phyloP scores from a whole-genome alignment of 139 green algal species.

The Asterochloris erici region DNA sequence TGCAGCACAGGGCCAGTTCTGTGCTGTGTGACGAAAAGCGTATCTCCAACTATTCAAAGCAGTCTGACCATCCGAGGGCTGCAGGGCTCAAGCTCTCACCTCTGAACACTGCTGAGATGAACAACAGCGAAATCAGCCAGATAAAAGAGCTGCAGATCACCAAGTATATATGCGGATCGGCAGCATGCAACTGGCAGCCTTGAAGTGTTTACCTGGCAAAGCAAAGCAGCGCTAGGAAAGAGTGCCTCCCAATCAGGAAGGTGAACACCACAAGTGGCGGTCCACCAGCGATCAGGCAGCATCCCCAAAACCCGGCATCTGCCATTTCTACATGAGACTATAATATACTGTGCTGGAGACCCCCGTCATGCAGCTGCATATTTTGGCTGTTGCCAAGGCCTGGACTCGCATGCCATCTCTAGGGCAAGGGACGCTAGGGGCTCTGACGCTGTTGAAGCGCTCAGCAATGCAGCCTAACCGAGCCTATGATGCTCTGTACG shows the following conservation, averaged over 20 bases:
- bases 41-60: not conserved
- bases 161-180: not conserved
- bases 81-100: constrained; percentile 4
- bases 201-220: constrained; percentile 11
- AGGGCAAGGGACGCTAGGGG: constrained; percentile 20
- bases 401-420: not conserved
- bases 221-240: constrained; percentile 24
- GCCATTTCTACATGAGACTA: constrained; percentile 26
- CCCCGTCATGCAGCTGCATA: not conserved
- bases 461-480: constrained; percentile 16
- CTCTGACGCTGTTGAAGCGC: not conserved
- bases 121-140: constrained; percentile 41
- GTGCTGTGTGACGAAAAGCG: too few species aligned
- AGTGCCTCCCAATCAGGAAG: constrained; percentile 20
- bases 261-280: constrained; percentile 28
- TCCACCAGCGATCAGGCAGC: constrained; percentile 25
- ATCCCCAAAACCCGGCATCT: constrained; percentile 22
- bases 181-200: not conserved
- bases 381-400: not conserved
- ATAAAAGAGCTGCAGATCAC: constrained; percentile 32
- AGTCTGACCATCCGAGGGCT: not conserved
- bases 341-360: not conserved
- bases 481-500: constrained; percentile 53
- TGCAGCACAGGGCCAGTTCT: not conserved
- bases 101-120: constrained; percentile 36